Conservation (phyloP, 768 basidiomycete species). For the Crassisporium funariophilum region DNA sequence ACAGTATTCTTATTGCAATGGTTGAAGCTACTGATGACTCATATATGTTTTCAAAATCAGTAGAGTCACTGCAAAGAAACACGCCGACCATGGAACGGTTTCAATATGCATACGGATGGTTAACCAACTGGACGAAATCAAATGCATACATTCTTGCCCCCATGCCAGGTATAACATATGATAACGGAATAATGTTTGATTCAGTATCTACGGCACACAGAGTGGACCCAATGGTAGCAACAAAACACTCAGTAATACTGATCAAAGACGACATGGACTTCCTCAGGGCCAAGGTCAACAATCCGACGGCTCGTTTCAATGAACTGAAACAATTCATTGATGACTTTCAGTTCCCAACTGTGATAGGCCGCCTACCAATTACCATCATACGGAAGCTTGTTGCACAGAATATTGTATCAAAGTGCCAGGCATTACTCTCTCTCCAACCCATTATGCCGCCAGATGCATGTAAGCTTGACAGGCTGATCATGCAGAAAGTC, state of each 20-base stretch:
- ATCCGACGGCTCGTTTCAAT: slow-evolving; percentile 19
- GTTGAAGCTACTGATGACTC: slow-evolving; percentile 29
- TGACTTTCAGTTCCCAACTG: slow-evolving; percentile 22
- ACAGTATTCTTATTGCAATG: slow-evolving; percentile 16
- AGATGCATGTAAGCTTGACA: slow-evolving; percentile 23
- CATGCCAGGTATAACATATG: neutral
- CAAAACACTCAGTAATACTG: neutral
- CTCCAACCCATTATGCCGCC: slow-evolving; percentile 24
- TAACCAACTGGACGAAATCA: slow-evolving; percentile 20
- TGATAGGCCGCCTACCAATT: slow-evolving; percentile 14
- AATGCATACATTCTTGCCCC: slow-evolving; percentile 9
- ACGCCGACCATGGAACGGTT: slow-evolving; percentile 17
- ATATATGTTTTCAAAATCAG: slow-evolving; percentile 13
- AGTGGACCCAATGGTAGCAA: slow-evolving; percentile 22
- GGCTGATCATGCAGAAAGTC: slow-evolving; percentile 8
- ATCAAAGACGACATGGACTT: slow-evolving; percentile 23
- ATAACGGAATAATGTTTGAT: neutral
- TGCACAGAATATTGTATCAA: slow-evolving; percentile 20
- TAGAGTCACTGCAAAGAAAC: slow-evolving; percentile 1
- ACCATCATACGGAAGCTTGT: slow-evolving; percentile 24
- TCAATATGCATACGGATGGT: slow-evolving; percentile 18
- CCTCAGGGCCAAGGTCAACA: slow-evolving; percentile 22
- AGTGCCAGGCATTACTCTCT: slow-evolving; percentile 17
- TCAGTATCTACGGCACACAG: slow-evolving; percentile 21
- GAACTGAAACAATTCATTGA: slow-evolving; percentile 8